phyloP scores from a whole-genome alignment of 2,329 filamentous ascomycete genomes.

The Cytospora mali region DNA sequence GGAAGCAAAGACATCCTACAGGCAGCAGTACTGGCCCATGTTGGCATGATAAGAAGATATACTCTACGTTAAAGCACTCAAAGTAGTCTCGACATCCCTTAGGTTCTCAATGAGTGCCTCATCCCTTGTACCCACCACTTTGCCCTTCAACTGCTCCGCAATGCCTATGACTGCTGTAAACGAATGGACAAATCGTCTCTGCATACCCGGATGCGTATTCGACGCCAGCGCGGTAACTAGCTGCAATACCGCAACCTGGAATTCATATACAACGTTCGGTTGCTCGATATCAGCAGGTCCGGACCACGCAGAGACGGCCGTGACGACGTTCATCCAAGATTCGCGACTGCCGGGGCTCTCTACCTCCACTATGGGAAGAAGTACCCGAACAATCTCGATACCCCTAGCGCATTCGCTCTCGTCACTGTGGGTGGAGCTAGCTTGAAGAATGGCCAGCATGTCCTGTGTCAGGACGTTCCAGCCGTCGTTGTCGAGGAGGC shows the following conservation, averaged over 20 bases:
- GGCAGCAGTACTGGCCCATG: neutral
- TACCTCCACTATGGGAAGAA: constrained; percentile 55
- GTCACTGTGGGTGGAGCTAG: constrained; percentile 32
- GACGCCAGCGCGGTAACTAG: constrained; percentile 56
- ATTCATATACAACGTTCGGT: constrained; percentile 45
- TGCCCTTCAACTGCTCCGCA: constrained; percentile 43
- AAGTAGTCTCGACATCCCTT: constrained; percentile 44
- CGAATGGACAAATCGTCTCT: constrained; percentile 55
- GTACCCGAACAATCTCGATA: constrained; percentile 57
- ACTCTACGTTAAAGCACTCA: constrained; percentile 31
- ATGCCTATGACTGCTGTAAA: constrained; percentile 53
- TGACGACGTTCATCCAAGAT: constrained; percentile 60
- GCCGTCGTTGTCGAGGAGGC: constrained; percentile 54
- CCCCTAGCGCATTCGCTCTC: constrained; percentile 49
- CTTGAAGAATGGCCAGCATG: constrained; percentile 47
- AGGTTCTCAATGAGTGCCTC: constrained; percentile 44
- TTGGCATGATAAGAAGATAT: neutral
- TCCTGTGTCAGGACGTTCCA: constrained; percentile 58
- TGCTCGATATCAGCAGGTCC: constrained; percentile 36
- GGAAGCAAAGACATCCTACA: neutral
- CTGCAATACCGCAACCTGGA: constrained; percentile 57
- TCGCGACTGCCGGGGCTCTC: constrained; percentile 49
- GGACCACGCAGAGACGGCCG: constrained; percentile 52
- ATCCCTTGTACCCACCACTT: constrained; percentile 31
- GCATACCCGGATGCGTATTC: constrained; percentile 49